These are phyloP conservation scores for Obelidium mucronatum DNA, from an alignment of 192 early-diverging fungal species.

Conservation along the genomic window DNA sequence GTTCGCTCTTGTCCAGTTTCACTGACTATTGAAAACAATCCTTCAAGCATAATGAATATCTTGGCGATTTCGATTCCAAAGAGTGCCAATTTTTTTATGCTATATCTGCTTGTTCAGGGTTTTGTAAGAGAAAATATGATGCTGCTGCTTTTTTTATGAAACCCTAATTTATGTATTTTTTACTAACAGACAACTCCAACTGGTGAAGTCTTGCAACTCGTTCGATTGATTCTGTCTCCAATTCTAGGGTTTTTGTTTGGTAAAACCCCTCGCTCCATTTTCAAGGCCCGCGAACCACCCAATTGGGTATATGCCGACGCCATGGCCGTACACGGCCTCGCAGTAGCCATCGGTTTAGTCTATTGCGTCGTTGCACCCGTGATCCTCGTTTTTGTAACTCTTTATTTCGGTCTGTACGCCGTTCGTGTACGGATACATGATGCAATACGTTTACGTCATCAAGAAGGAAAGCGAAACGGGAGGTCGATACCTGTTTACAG, in stretches of 20 bases:
- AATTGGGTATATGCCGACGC: conserved; percentile 35
- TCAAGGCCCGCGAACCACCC: conserved; percentile 55
- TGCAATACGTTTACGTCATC: conserved; percentile 64
- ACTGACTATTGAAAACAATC: conserved; percentile 61
- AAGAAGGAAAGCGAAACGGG: conserved; percentile 41
- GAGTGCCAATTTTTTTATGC: conserved; percentile 83
- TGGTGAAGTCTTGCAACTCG: conserved; percentile 72
- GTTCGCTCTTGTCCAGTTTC: conserved; percentile 64
- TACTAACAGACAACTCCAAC: conserved; percentile 59
- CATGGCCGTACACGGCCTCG: conserved; percentile 46
- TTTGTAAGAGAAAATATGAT: conserved; percentile 46
- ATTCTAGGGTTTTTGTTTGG: conserved; percentile 62
- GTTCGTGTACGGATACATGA: conserved; percentile 82
- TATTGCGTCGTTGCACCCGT: conserved; percentile 85
- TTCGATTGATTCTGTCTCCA: conserved; percentile 68
- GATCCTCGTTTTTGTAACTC: conserved; percentile 73
- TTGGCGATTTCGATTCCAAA: conserved; percentile 72
- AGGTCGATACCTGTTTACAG: conserved; percentile 44
- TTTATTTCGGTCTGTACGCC: conserved; percentile 79
- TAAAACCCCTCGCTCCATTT: conserved; percentile 78
- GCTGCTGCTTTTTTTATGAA: background rate
- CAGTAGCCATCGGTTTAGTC: conserved; percentile 68
- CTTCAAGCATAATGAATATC: conserved; percentile 53
- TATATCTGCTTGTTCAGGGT: conserved; percentile 81
- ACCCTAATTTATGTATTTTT: background rate